Evolutionary conservation across 129 eudicot genomes (phyloP), one percentile per base, ranked within the genome.

Genomic region (Escallonia herrerae): DNA sequence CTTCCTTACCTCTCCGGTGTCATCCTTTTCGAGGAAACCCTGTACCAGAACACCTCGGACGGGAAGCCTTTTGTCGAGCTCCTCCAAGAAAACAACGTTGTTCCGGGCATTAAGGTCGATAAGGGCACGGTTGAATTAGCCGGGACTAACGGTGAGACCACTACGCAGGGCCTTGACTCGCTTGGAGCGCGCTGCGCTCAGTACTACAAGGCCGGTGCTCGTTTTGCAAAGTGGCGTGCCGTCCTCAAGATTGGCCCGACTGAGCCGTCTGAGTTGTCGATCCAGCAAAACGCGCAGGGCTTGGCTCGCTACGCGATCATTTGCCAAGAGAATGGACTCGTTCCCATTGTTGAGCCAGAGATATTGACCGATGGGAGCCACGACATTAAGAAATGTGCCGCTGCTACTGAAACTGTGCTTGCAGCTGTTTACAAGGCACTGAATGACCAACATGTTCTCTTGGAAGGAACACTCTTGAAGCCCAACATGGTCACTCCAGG

Each of bases 401-500:
- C 85, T 15, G 97, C 81, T 9, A 82, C 95, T 44, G 97, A 90
- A 65, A 81, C 73, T 58, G 97, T 90, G 75, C 78, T 90, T 43
- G 95, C 97, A 1, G 89, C 97, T 45, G 89, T 82, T 71, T 90
- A 87, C 75, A 90, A 90, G 80, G 97, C 97, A 10, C 78, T 90
- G 8, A 90, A 90, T 45, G 97, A 90, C 43, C 93, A 87, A 2
- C 95, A 90, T 70, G 97, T 90, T 69, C 89, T 90, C 56, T 87
- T 90, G 1, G 95, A 90, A 65, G 97, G 97, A 60, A 87, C 95
- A 39, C 91, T 90, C 58, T 80, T 90, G 83, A 90, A 90, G 87
- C 95, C 97, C 11, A 90, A 90, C 71, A 90, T 90, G 97, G 97
- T 90, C 72, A 86, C 95, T 5, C 97, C 97, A 0, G 97, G 97